Conservation (phyloP, 2,329 filamentous ascomycete genomes). For the Colletotrichum tofieldiae region DNA sequence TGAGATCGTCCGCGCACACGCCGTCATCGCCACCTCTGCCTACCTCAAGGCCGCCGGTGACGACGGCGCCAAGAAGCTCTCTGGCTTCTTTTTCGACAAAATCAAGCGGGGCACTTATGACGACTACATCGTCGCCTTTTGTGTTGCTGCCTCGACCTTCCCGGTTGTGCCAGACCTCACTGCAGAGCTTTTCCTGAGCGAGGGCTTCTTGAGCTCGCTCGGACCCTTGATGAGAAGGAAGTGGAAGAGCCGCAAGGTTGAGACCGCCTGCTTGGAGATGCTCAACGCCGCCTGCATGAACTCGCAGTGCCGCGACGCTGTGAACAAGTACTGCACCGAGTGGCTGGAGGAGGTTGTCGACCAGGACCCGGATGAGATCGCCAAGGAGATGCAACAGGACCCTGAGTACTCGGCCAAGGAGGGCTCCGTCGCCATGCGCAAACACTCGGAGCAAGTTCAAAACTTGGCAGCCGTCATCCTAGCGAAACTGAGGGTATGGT, state of each 20-base stretch:
- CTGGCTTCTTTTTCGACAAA: slow-evolving; percentile 81
- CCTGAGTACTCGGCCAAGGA: slow-evolving; percentile 72
- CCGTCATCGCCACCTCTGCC: slow-evolving; percentile 85
- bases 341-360: slow-evolving; percentile 91
- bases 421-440: slow-evolving; percentile 72
- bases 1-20: slow-evolving; percentile 82
- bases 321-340: slow-evolving; percentile 86
- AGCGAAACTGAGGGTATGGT: slow-evolving; percentile 77
- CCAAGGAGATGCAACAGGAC: slow-evolving; percentile 66
- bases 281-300: slow-evolving; percentile 94
- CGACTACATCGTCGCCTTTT: slow-evolving; percentile 92
- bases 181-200: slow-evolving; percentile 85
- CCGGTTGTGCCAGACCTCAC: slow-evolving; percentile 85
- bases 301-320: slow-evolving; percentile 83
- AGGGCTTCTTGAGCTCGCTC: slow-evolving; percentile 86
- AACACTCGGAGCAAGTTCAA: slow-evolving; percentile 74
- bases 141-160: slow-evolving; percentile 90
- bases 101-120: slow-evolving; percentile 85
- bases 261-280: slow-evolving; percentile 89
- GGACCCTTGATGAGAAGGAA: slow-evolving; percentile 83
- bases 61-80: slow-evolving; percentile 78
- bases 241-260: slow-evolving; percentile 88
- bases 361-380: slow-evolving; percentile 74
- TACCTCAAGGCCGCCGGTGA: slow-evolving; percentile 85
- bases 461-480: slow-evolving; percentile 82